Base-by-base conservation (phyloP, 176 grass and related monocot genomes). In the Thalia dealbata region DNA sequence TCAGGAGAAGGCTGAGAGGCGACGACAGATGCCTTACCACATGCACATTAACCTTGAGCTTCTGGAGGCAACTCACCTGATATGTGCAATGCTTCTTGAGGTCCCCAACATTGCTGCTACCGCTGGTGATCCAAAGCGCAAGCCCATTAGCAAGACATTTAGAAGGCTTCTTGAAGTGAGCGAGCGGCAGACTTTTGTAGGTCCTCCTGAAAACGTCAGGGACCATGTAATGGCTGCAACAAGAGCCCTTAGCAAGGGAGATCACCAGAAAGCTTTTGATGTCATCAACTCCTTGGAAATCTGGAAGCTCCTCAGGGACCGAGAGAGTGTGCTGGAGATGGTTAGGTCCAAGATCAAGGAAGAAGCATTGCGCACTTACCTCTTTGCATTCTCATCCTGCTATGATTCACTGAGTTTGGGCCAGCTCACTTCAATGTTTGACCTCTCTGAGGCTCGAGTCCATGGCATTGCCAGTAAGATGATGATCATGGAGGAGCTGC, bases 1-100 rank as follows among this genome's bases (percentile, higher is more conserved):
- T 66, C 87, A 96, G 93, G 93, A 96, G 78, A 90, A 91, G 77
- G 75, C 83, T 79, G 93, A 96, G 82, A 92, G 92, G 75, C 81
- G 92, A 84, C 82, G 92, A 48, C 90, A 92, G 73, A 96, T 96
- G 92, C 92, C 92, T 29, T 96, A 96, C 75, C 92, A 92, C 84
- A 96, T 96, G 92, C 92, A 96, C 70, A 96, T 96, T 83, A 96
- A 96, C 73, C 82, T 96, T 63, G 93, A 96, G 67, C 86, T 96
- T 27, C 84, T 96, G 54, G 93, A 96, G 82, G 89, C 93, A 32
- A 92, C 87, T 55, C 92, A 96, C 41, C 80, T 96, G 78, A 84
- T 90, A 24, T 92, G 89, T 85, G 93, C 93, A 12, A 96, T 96
- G 93, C 82, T 96, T 41, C 92, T 96, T 50, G 93, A 96, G 76